phyloP scores from a whole-genome alignment of 345 rosid species.

The Eucalyptus cloeziana region DNA sequence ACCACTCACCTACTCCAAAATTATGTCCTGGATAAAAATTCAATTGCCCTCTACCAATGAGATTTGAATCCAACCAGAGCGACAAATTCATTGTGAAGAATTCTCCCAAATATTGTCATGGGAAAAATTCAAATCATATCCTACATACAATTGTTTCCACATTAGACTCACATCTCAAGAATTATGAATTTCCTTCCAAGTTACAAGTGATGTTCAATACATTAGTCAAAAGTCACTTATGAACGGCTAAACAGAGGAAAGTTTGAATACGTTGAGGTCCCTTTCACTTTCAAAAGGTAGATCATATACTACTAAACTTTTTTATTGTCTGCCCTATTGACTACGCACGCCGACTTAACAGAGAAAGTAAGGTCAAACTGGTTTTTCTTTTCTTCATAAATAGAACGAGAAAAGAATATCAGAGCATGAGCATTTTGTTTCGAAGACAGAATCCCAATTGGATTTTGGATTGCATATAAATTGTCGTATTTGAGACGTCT shows the following conservation, averaged over 20 bases:
- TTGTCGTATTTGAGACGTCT: not conserved
- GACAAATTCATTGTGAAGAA: too few relatives aligned
- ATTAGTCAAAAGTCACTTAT: not conserved
- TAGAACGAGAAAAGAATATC: too few relatives aligned
- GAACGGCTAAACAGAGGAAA: not conserved
- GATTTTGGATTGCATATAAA: not conserved
- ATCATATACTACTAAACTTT: not conserved
- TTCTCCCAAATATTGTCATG: too few relatives aligned
- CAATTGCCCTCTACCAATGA: too few relatives aligned
- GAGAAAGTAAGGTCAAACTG: not conserved
- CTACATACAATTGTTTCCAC: not conserved
- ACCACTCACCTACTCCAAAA: too few relatives aligned
- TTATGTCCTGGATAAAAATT: too few relatives aligned
- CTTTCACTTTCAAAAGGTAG: not conserved
- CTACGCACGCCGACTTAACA: too few relatives aligned
- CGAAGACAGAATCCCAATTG: not conserved
- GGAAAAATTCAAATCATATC: not conserved
- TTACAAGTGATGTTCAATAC: not conserved
- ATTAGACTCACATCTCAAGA: not conserved
- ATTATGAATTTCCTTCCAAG: not conserved
- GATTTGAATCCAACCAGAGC: too few relatives aligned
- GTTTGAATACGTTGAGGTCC: too few relatives aligned
- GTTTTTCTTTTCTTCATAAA: not conserved
- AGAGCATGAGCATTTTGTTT: not conserved
- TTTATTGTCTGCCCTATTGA: too few relatives aligned